Conservation (phyloP, 1,284 basidiomycete species). For the Porogramme epimiltina region DNA sequence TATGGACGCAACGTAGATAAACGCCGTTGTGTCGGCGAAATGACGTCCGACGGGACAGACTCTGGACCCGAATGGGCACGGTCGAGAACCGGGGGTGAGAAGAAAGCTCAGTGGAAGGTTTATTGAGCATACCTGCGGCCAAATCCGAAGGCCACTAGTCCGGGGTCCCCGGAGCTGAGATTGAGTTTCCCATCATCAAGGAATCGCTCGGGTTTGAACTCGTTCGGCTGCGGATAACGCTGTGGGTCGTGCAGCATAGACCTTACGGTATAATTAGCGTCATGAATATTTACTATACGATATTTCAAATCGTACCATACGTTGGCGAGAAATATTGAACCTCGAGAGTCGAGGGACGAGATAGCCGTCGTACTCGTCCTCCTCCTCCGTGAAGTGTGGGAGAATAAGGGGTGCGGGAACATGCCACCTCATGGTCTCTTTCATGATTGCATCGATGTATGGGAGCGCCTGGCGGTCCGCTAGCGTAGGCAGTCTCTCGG, state of each 20-base stretch:
- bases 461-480: conserved; percentile 10
- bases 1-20: neutral
- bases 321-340: conserved; percentile 4
- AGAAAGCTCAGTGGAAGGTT: no score
- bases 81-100: no score
- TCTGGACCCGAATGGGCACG: no score
- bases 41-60: neutral
- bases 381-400: conserved; percentile 6
- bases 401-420: conserved; percentile 1
- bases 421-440: conserved; percentile 8
- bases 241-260: conserved; percentile 3
- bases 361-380: conserved; percentile 16
- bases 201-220: conserved; percentile 19
- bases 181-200: conserved; percentile 13
- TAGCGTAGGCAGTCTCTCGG: conserved; percentile 9
- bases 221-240: conserved; percentile 12
- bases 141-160: conserved; percentile 1
- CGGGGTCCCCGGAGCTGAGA: neutral
- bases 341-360: conserved; percentile 11
- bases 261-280: no score
- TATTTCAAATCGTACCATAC: neutral
- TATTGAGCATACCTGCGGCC: neutral
- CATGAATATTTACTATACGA: neutral
- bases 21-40: neutral
- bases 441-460: conserved; percentile 12